phyloP scores from a whole-genome alignment of 2,329 filamentous ascomycete genomes.

The Aureobasidium subglaciale region DNA sequence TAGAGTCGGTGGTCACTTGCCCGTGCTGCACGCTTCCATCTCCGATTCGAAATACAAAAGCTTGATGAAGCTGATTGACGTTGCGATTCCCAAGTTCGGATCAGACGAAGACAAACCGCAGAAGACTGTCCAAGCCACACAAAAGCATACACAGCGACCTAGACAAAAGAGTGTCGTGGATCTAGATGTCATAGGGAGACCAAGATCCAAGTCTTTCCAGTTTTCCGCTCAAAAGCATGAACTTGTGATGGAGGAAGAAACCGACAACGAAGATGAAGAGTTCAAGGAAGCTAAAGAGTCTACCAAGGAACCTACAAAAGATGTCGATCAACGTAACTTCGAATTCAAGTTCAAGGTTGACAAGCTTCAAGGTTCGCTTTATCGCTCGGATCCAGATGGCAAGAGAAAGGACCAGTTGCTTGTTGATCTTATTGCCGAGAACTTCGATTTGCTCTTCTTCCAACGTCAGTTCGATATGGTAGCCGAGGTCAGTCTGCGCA shows the following conservation, averaged over 20 bases:
- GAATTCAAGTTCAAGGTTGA: conserved; percentile 97
- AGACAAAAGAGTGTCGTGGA: conserved; percentile 22
- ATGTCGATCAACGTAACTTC: conserved; percentile 82
- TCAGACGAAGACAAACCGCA: conserved; percentile 29
- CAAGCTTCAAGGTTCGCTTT: conserved; percentile 86
- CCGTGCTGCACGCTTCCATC: conserved; percentile 81
- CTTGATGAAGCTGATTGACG: conserved; percentile 91
- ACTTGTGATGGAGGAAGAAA: conserved; percentile 70
- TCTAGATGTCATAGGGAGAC: conserved; percentile 42
- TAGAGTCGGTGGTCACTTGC: conserved; percentile 82
- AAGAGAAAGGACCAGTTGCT: conserved; percentile 71
- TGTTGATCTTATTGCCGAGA: conserved; percentile 83
- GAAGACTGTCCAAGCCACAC: neutral
- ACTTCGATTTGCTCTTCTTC: conserved; percentile 81
- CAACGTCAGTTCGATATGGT: conserved; percentile 87
- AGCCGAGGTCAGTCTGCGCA: conserved; percentile 80
- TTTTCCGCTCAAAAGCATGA: conserved; percentile 66
- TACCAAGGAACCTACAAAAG: conserved; percentile 41
- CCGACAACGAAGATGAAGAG: conserved; percentile 47
- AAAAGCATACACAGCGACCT: conserved; percentile 19
- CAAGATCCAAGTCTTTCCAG: conserved; percentile 65
- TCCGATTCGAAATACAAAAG: conserved; percentile 97
- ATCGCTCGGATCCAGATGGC: conserved; percentile 73
- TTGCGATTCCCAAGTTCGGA: conserved; percentile 81
- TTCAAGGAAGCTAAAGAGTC: conserved; percentile 58